Evolutionary conservation across 192 early-diverging fungal genomes (phyloP), one percentile per base, ranked within the genome.

Genomic region (Coemansia sp.): DNA sequence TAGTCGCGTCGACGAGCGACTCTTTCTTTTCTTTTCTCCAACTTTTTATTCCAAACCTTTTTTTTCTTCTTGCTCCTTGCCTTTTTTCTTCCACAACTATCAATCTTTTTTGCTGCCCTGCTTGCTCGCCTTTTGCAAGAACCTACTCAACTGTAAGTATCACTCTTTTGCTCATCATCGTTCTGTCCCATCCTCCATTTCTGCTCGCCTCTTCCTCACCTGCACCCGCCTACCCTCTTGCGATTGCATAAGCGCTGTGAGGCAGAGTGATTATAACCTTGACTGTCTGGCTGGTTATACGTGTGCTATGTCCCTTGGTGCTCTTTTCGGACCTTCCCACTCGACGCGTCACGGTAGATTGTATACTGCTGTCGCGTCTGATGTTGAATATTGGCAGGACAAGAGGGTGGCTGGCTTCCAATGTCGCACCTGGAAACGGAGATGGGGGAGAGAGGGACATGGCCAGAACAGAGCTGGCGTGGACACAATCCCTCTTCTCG

Each of bases 101-200:
- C 59, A 68, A 45, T 36, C 14, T 57, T 53, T 68, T 69, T 53
- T 62, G 32, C 21, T 72, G 75, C 66, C 69, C 45, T 51, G 38
- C 46, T 53, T 42, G 62, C 69, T 63, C 31, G 21, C 51, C 63
- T 62, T 63, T 39, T 51, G 55, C 55, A 58, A 58, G 55, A 58
- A 58, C 29, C 25, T 34, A 21, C 39, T 45, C 48, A 48, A 62
- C 50, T 64, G 68, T 70, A 76, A 76, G 74, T 76, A 42, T 62
- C 55, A 5, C 29, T 37, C 51, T 42, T 34, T 59, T 19, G 50
- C 45, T n/a, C 62, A 37, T 27, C 48, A 21, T 21, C n/a, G 17
- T n/a, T 23, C 6, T 19, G 29, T 48, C 38, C 51, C 38, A 23
- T 45, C 23, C n/a, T 34, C 9, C 14, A 1, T n/a, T 58, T 2